Evolutionary conservation across 2,329 filamentous ascomycete species (phyloP), one percentile per base, ranked within the genome.

Genomic region (Aspergillus phoenicis): DNA sequence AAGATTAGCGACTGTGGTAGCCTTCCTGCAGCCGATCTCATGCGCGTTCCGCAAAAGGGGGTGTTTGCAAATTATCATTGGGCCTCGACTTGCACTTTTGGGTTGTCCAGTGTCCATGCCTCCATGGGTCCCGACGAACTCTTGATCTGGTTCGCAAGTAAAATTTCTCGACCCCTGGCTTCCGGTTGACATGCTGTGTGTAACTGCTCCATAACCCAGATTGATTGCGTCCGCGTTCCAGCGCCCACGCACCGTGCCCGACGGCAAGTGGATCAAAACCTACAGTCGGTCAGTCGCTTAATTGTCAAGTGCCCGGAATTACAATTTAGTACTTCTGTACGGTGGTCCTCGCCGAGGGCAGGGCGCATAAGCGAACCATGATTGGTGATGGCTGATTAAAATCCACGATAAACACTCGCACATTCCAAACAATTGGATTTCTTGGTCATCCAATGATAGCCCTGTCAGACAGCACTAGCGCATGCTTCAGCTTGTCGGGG

Each of bases 401-500:
- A 39, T 24, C 28, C 53, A 26, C 53, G 43, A 47, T 47, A 43
- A 56, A 45, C 39, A 45, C 26, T 11, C 43, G 52, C 48, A 53
- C 58, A 62, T 62, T 61, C 61, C 58, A 38, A 30, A 41, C 36
- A 52, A 53, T 54, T 33, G 47, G 26, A 51, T 61, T 24, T 39
- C 26, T 24, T 22, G 30, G 48, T 58, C 48, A 52, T 30, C 60
- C 59, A 65, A 63, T 63, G 24, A 33, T 24, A 41, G 38, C 56
- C 43, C 33, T 43, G 57, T 62, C 60, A 60, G 30, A 55, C 38
- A 56, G 55, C 57, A 56, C 57, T 64, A 59, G 58, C 26, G 58
- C 62, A 65, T 67, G 57, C 57, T 60, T 62, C 45, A 52, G 52
- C 58, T 57, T 30, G 43, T 55, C 8, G 15, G 41, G 52, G 28